These are phyloP conservation scores for Coemansia umbellata DNA, from an alignment of 192 early-diverging fungal genomes.

Conservation along the genomic window DNA sequence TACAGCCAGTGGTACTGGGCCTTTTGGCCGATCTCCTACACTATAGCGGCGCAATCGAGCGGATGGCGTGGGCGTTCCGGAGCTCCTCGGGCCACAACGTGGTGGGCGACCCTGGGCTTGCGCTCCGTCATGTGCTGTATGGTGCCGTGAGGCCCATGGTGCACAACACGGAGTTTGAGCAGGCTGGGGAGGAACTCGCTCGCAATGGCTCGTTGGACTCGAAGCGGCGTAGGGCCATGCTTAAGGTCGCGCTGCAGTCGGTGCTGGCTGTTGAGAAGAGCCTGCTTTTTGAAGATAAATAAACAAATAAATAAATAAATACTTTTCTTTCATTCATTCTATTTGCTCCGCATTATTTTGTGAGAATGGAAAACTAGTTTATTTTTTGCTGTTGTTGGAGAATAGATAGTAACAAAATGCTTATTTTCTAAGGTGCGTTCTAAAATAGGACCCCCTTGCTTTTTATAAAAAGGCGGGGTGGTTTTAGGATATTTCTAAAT, in stretches of 20 bases:
- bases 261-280: conserved; percentile 38
- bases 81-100: conserved; percentile 18
- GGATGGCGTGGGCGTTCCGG: conserved; percentile 31
- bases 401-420: no score
- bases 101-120: conserved; percentile 19
- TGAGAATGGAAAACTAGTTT: no score
- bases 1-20: conserved; percentile 15
- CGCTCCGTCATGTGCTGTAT: conserved; percentile 14
- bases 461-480: no score
- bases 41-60: conserved; percentile 10
- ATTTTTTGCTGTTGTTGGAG: no score
- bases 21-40: conserved; percentile 18
- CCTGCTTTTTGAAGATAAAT: conserved; percentile 17
- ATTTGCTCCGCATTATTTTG: neutral
- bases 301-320: neutral
- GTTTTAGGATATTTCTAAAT: no score
- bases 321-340: neutral
- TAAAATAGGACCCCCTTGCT: no score
- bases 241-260: conserved; percentile 26
- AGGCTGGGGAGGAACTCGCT: neutral
- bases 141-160: neutral
- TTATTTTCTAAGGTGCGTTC: no score
- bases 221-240: conserved; percentile 21
- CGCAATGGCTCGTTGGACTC: neutral
- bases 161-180: conserved; percentile 5